Conservation (phyloP, 768 basidiomycete genomes). For the Russula griseocarnosa region DNA sequence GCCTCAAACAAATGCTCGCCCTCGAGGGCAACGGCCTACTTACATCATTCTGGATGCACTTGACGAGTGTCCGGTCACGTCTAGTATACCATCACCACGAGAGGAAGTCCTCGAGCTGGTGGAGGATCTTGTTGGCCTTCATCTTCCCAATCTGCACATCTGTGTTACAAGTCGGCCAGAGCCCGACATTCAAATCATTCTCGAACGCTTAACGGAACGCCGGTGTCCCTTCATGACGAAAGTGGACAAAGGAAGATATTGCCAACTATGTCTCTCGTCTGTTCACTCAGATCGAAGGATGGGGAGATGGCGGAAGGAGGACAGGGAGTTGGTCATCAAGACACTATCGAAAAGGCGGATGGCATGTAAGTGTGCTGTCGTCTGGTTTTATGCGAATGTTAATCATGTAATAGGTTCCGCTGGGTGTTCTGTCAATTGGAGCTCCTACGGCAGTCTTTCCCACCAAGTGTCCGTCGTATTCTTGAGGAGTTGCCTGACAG, state of each 20-base stretch:
- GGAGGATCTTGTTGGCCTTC: too few species aligned
- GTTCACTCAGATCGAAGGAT: neutral
- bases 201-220: too few species aligned
- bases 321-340: neutral
- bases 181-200: too few species aligned
- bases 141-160: too few species aligned
- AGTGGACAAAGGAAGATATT: neutral
- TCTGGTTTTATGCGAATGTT: neutral
- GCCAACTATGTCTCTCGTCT: neutral
- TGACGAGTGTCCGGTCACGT: too few species aligned
- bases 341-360: neutral
- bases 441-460: neutral
- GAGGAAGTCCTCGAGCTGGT: too few species aligned
- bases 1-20: neutral
- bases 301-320: conserved; percentile 1
- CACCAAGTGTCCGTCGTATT: neutral
- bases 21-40: too few species aligned
- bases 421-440: conserved; percentile 7
- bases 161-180: too few species aligned
- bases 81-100: too few species aligned
- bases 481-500: neutral
- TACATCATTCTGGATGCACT: too few species aligned
- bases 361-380: neutral
- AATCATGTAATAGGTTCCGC: neutral
- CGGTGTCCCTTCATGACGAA: conserved; percentile 2